Evolutionary conservation across 2,329 filamentous ascomycete species (phyloP).

Genomic region (Penicillium verrucosum): DNA sequence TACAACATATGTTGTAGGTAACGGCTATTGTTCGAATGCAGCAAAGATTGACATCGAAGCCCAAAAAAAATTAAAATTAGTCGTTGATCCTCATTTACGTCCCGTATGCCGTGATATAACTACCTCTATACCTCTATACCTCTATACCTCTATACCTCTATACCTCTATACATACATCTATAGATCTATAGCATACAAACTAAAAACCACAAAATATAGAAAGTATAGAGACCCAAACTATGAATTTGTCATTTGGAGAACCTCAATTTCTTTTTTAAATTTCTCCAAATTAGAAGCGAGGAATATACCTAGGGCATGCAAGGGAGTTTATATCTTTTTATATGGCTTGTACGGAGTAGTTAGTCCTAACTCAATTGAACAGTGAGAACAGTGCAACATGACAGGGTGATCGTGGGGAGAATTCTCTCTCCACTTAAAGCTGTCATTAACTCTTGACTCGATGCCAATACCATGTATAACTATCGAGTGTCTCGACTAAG

Average conservation of each 20-base stretch:
- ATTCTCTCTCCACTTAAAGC: background rate
- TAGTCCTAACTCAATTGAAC: background rate
- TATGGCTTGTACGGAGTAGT: background rate
- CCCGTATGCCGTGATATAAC: background rate
- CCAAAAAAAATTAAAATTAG: background rate
- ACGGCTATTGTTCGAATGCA: background rate
- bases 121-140: no score
- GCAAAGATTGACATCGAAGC: background rate
- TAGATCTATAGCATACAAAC: background rate
- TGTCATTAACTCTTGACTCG: background rate
- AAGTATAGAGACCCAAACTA: background rate
- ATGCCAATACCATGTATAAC: background rate
- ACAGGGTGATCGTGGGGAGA: background rate
- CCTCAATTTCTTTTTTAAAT: no score
- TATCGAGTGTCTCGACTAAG: background rate
- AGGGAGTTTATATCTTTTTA: background rate
- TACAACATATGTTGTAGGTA: background rate
- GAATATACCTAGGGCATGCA: background rate
- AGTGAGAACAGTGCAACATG: background rate
- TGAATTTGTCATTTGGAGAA: background rate
- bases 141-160: no score
- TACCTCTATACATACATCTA: no score
- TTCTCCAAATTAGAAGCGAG: background rate
- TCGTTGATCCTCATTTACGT: slow-evolving; percentile 11
- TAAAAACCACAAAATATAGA: background rate